Percentiles rank a stretch among this genome's conserved stretches.
Evolutionary conservation across 2,329 filamentous ascomycete genomes (phyloP).

Genomic region (Sclerotiophoma versabilis): DNA sequence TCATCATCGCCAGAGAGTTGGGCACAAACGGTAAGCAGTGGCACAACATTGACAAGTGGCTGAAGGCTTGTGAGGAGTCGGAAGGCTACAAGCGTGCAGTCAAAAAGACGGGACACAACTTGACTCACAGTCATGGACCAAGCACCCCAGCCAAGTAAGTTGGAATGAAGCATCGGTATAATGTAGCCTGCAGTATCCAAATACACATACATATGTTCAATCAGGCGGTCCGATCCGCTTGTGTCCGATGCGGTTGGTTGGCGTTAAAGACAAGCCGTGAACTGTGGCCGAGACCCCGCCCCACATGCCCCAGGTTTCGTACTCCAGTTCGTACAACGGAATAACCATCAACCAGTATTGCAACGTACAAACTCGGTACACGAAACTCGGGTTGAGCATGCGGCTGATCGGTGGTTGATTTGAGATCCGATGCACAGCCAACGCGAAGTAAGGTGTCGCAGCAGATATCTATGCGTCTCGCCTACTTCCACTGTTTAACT

Average conservation of each 20-base stretch:
- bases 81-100: constrained; percentile 50
- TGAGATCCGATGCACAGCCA: constrained; percentile 10
- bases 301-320: constrained; percentile 12
- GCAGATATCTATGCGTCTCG: not conserved
- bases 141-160: not conserved
- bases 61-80: constrained; percentile 47
- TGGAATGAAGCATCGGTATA: not conserved
- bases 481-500: not conserved
- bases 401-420: constrained; percentile 19
- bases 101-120: constrained; percentile 49
- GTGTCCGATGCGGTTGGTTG: not conserved
- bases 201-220: not conserved
- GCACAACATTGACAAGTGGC: constrained; percentile 42
- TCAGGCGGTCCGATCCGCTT: not conserved
- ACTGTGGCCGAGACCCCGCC: constrained; percentile 9
- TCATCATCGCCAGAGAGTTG: constrained; percentile 50
- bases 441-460: constrained; percentile 8
- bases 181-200: not conserved
- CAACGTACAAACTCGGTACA: not conserved
- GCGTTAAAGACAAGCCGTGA: constrained; percentile 3
- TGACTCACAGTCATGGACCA: constrained; percentile 13
- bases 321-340: constrained; percentile 15
- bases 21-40: constrained; percentile 45
- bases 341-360: not conserved
- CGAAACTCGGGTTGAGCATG: constrained; percentile 1